Conservation (phyloP, 1,284 basidiomycete species). For the Heterobasidion irregulare region DNA sequence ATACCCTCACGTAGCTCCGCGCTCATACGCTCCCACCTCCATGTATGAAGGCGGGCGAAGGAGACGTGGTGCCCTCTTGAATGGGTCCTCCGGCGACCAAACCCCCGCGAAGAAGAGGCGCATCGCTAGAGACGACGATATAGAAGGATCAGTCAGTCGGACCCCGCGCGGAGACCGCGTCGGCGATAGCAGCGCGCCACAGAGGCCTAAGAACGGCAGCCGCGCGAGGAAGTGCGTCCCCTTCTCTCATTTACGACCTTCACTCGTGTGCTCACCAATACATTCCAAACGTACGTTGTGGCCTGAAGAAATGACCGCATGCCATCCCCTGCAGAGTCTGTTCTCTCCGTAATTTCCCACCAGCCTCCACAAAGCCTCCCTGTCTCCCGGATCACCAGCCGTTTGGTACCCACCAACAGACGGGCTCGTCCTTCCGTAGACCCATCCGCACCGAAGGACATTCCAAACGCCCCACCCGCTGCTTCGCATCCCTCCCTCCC, state of each 20-base stretch:
- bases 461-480: constrained; percentile 28
- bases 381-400: constrained; percentile 14
- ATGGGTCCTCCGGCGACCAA: constrained; percentile 16
- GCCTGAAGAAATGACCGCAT: constrained; percentile 45
- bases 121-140: constrained; percentile 9
- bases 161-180: constrained; percentile 10
- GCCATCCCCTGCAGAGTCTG: constrained; percentile 62
- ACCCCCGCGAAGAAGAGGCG: constrained; percentile 12
- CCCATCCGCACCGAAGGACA: constrained; percentile 22
- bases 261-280: too few relatives aligned
- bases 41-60: constrained; percentile 54
- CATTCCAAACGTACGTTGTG: not conserved
- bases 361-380: constrained; percentile 15
- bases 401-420: constrained; percentile 19
- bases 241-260: not conserved
- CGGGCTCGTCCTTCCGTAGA: constrained; percentile 10
- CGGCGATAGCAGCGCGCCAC: constrained; percentile 31
- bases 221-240: constrained; percentile 24
- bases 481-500: constrained; percentile 33
- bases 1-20: constrained; percentile 65
- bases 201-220: constrained; percentile 30
- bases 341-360: constrained; percentile 61
- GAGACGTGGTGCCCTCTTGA: constrained; percentile 28
- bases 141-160: constrained; percentile 4
- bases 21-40: constrained; percentile 52